Base-by-base conservation (phyloP, 2,329 filamentous ascomycete genomes). In the Apiospora hydei region DNA sequence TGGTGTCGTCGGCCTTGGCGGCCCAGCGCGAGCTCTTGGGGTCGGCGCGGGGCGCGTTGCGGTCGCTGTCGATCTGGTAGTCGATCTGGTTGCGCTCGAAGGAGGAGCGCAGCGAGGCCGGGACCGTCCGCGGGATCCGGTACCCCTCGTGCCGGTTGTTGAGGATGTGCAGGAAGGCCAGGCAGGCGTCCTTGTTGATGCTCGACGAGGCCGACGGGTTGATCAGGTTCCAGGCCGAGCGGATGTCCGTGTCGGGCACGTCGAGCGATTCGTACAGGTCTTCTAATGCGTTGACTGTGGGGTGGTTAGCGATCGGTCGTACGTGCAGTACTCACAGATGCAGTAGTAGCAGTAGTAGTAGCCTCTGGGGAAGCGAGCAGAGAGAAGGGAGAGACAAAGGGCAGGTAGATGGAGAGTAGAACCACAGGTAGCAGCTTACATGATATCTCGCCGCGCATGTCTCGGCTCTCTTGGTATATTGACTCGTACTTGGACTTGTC, bases 1-100 rank as follows among this genome's bases (percentile, higher is more conserved):
- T 98, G 75, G 89, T 89, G 69, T 97, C 94, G 79, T 95, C 93
- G 67, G 92, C 90, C 74, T 92, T 90, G 73, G 90, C 89, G 2
- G 93, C 94, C 93, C 95, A 97, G 78, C 92, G 91, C 73, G 93
- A 93, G 34, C 34, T 38, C 51, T 90, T 87, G 24, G 34, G 34
- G 34, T 38, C 34, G 34, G 34, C 86, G 83, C 46, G 46, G 44
- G 86, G 85, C n/a, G 85, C n/a, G 46, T 88, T 86, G 71, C 88
- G 87, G 74, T 93, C 89, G 78, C 93, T 92, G 82, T 97, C 94
- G 73, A 98, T 82, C 80, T 98, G 94, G 85, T 98, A 99, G 84
- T 98, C 95, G 81, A 99, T 98, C 82, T 97, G 91, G 80, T 97
- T 97, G 80, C 94, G 93, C 84, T 99, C 96, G 79, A 99, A 99